phyloP scores from a whole-genome alignment of 176 grass and related monocot genomes.

The Bonia amplexicaulis region DNA sequence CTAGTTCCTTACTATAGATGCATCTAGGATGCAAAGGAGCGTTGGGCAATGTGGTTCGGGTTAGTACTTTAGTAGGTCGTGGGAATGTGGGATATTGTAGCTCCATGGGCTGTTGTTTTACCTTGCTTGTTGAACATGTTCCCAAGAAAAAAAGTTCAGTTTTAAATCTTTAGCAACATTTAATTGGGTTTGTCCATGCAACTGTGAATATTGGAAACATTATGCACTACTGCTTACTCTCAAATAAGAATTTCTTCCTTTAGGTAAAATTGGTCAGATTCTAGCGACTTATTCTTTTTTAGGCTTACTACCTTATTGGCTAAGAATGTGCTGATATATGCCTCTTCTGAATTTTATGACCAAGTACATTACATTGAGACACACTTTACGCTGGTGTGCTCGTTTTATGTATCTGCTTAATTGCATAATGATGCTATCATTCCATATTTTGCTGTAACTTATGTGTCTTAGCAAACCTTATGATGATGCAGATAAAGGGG shows the following conservation, averaged over 20 bases:
- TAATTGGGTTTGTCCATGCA: not conserved
- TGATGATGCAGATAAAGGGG: conserved; percentile 77
- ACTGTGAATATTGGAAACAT: not conserved
- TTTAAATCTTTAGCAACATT: not conserved
- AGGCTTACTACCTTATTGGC: not conserved
- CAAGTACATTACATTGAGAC: not conserved
- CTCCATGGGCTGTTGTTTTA: not conserved
- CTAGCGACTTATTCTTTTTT: conserved; percentile 12
- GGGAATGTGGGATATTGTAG: not conserved
- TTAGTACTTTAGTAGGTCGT: not conserved
- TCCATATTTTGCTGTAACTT: conserved; percentile 5
- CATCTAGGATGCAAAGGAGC: not conserved
- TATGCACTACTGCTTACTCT: not conserved
- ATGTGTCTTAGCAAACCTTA: not conserved
- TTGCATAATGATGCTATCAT: not conserved
- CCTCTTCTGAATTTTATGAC: not conserved
- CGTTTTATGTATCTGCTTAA: not conserved
- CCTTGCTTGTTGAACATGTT: not conserved
- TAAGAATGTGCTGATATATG: not conserved
- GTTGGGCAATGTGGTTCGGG: not conserved
- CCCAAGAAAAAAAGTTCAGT: not conserved
- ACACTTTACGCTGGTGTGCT: not conserved
- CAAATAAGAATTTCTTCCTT: not conserved
- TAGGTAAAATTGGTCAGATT: not conserved
- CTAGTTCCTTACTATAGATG: not conserved